phyloP scores from a whole-genome alignment of 768 basidiomycete genomes.

The Suillus americanus region DNA sequence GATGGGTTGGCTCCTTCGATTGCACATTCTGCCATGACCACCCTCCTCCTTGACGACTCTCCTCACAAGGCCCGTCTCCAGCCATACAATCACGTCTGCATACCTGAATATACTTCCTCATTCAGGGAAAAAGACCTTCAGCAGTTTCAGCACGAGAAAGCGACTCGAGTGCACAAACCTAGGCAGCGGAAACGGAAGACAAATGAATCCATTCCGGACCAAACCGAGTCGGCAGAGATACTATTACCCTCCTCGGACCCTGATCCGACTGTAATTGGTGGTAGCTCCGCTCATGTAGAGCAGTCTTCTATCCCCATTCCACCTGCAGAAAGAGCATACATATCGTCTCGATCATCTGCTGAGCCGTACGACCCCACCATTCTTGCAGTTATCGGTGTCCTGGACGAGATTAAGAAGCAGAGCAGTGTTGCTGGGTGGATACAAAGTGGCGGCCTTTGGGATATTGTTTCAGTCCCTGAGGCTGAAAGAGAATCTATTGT shows the following conservation, averaged over 20 bases:
- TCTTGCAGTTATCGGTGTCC: slow-evolving; percentile 65
- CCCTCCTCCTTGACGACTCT: slow-evolving; percentile 54
- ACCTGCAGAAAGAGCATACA: background rate
- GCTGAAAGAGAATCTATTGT: slow-evolving; percentile 7
- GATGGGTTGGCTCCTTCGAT: background rate
- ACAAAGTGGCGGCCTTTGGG: slow-evolving; percentile 49
- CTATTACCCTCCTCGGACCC: slow-evolving; percentile 4
- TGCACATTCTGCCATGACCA: slow-evolving; percentile 44
- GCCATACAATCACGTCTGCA: slow-evolving; percentile 80
- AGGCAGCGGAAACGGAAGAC: slow-evolving; percentile 7
- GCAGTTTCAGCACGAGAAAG: slow-evolving; percentile 20
- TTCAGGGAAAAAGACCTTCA: slow-evolving; percentile 41
- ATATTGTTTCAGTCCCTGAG: background rate
- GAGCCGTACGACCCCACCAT: slow-evolving; percentile 47
- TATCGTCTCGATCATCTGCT: slow-evolving; percentile 4
- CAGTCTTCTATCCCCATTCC: background rate
- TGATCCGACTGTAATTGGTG: slow-evolving; percentile 1
- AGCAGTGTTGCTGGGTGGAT: slow-evolving; percentile 72
- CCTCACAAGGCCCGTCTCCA: slow-evolving; percentile 60
- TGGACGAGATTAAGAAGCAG: slow-evolving; percentile 58
- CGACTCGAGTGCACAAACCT: slow-evolving; percentile 9
- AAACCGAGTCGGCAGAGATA: slow-evolving; percentile 3
- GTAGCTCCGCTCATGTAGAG: background rate
- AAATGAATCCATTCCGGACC: slow-evolving; percentile 1
- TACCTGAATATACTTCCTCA: slow-evolving; percentile 60